Conservation (phyloP, 495 filamentous ascomycete species). For the Penicillium herquei region DNA sequence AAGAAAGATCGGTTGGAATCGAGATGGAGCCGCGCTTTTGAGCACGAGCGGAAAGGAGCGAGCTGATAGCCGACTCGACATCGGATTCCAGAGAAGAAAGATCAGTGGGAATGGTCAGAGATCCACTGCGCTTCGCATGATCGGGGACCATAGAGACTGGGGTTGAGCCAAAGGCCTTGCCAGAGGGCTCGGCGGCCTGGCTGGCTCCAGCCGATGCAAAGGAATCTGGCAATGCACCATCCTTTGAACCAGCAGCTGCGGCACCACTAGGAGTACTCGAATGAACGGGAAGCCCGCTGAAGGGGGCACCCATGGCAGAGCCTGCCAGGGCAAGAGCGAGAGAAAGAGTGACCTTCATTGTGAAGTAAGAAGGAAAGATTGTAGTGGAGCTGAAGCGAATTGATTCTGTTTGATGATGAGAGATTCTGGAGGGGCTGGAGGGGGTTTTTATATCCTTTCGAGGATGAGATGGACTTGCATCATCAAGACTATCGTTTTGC, state of each 20-base stretch:
- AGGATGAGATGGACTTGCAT: background rate
- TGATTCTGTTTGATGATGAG: constrained; percentile 14
- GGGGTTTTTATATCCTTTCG: constrained; percentile 18
- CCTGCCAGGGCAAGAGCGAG: constrained; percentile 18
- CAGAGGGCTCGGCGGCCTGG: constrained; percentile 3
- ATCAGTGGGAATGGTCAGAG: constrained; percentile 16
- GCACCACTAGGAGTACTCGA: constrained; percentile 4
- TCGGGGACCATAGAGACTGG: background rate
- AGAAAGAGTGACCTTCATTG: constrained; percentile 20
- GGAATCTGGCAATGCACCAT: constrained; percentile 3
- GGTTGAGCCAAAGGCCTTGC: constrained; percentile 3
- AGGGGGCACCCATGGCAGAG: constrained; percentile 16
- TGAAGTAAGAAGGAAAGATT: constrained; percentile 5
- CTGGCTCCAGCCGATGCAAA: constrained; percentile 6
- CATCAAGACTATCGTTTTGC: background rate
- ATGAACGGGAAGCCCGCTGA: constrained; percentile 8
- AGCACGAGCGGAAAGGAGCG: constrained; percentile 6
- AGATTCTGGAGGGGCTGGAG: background rate
- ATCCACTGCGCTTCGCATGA: constrained; percentile 14
- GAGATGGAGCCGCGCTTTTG: constrained; percentile 16
- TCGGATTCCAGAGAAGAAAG: constrained; percentile 1
- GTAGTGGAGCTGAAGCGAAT: constrained; percentile 2
- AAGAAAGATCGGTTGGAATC: constrained; percentile 10
- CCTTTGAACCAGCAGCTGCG: background rate
- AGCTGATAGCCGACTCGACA: constrained; percentile 1